Evolutionary conservation across 1,284 basidiomycete species (phyloP).

Genomic region (Amylostereum chailletii): DNA sequence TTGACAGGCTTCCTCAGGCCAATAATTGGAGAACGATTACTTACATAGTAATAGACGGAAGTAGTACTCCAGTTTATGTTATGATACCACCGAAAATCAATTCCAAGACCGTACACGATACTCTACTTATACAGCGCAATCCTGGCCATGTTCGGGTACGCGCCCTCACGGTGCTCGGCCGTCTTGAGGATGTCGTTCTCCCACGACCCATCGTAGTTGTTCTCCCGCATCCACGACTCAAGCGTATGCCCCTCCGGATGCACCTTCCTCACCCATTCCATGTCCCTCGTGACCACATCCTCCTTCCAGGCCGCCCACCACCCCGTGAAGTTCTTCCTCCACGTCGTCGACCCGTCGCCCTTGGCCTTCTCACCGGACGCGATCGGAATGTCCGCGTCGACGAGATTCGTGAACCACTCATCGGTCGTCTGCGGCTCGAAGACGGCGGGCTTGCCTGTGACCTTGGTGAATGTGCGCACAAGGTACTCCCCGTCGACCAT

Average conservation of each 20-base stretch:
- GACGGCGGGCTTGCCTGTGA: constrained; percentile 33
- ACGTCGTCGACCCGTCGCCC: constrained; percentile 23
- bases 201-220: too few relatives aligned
- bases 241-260: constrained; percentile 19
- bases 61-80: too few relatives aligned
- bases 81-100: too few relatives aligned
- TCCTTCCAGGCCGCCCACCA: constrained; percentile 33
- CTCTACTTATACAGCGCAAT: too few relatives aligned
- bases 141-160: too few relatives aligned
- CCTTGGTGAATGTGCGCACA: constrained; percentile 31
- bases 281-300: constrained; percentile 30
- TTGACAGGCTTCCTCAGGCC: too few relatives aligned
- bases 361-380: constrained; percentile 16
- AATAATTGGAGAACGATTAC: too few relatives aligned
- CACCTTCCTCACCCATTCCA: constrained; percentile 28
- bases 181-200: too few relatives aligned
- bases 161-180: too few relatives aligned
- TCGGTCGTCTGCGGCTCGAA: constrained; percentile 28
- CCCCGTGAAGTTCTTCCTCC: constrained; percentile 28
- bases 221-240: too few relatives aligned
- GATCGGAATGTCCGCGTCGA: constrained; percentile 24
- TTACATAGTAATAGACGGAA: too few relatives aligned
- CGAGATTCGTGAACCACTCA: constrained; percentile 30
- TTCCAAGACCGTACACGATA: too few relatives aligned
- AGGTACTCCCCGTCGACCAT: constrained; percentile 35